Conservation (phyloP, 306 rosid species). For the Boehmeria nivea region DNA sequence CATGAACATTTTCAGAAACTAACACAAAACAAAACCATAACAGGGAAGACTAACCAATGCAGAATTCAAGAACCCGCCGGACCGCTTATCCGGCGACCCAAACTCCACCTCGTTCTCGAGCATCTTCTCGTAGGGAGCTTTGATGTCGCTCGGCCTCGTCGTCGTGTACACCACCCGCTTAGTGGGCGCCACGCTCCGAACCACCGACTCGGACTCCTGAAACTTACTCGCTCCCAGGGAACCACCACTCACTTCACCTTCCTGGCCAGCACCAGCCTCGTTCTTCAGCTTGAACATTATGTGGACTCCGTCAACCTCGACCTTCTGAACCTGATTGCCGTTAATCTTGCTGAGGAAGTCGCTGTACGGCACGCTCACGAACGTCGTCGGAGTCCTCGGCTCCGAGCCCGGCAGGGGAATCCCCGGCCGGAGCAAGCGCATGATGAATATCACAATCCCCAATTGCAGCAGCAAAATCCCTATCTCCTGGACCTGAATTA, state of each 20-base stretch:
- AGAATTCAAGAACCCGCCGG: slow-evolving; percentile 81
- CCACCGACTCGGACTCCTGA: slow-evolving; percentile 60
- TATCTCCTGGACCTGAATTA: slow-evolving; percentile 73
- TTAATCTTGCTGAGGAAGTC: slow-evolving; percentile 81
- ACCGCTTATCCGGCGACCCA: slow-evolving; percentile 86
- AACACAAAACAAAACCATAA: no score
- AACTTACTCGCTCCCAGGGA: slow-evolving; percentile 32
- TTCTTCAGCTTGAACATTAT: slow-evolving; percentile 84
- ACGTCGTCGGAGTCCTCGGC: slow-evolving; percentile 60
- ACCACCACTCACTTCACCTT: slow-evolving; percentile 38
- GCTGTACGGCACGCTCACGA: slow-evolving; percentile 80
- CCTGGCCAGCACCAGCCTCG: slow-evolving; percentile 35
- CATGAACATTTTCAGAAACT: not conserved
- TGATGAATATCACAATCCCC: slow-evolving; percentile 70
- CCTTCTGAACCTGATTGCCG: slow-evolving; percentile 77
- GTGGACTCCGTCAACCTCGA: slow-evolving; percentile 93
- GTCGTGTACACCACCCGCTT: slow-evolving; percentile 84
- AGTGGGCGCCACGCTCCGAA: slow-evolving; percentile 64
- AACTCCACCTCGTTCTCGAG: slow-evolving; percentile 93
- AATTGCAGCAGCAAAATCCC: slow-evolving; percentile 74
- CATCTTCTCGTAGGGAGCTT: slow-evolving; percentile 91
- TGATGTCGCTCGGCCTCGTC: slow-evolving; percentile 86
- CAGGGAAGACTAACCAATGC: slow-evolving; percentile 54
- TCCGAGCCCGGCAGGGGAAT: slow-evolving; percentile 84
- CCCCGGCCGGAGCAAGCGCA: slow-evolving; percentile 81